phyloP scores from a whole-genome alignment of 352 stramenopile genomes.

The Pythium periplocum region DNA sequence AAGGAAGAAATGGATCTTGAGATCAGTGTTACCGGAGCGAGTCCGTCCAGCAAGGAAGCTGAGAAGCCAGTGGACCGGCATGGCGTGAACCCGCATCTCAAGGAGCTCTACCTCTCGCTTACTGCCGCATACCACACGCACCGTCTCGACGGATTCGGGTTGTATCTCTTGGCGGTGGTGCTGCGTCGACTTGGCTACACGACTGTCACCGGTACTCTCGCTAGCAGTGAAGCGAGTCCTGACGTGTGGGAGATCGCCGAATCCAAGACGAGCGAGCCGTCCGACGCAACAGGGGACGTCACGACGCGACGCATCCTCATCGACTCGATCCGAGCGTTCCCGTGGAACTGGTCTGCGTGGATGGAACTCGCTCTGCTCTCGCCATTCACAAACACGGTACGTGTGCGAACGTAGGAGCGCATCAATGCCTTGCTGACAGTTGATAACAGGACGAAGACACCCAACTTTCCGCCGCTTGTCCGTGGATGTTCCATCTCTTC shows the following conservation, averaged over 20 bases:
- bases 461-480: constrained; percentile 35
- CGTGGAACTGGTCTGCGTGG: constrained; percentile 97
- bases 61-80: constrained; percentile 33
- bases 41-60: constrained; percentile 16
- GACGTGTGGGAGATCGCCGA: neutral
- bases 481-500: constrained; percentile 85
- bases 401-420: neutral
- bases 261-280: constrained; percentile 9
- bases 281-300: constrained; percentile 1
- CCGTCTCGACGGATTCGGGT: constrained; percentile 63
- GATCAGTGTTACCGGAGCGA: constrained; percentile 51
- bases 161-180: constrained; percentile 81
- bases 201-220: constrained; percentile 34
- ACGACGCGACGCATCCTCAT: constrained; percentile 64
- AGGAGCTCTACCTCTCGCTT: constrained; percentile 60
- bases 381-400: constrained; percentile 45
- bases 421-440: too few species aligned
- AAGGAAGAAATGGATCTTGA: constrained; percentile 78
- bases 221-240: neutral
- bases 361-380: constrained; percentile 88
- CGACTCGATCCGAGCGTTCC: constrained; percentile 64
- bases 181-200: constrained; percentile 58
- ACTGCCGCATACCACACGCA: constrained; percentile 39
- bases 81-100: constrained; percentile 62
- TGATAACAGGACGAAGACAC: constrained; percentile 49